A percentile compares a stretch with the other conserved stretches of the same genome.
Conservation (phyloP, 495 filamentous ascomycete species). For the Friedmanniomyces simplex region DNA sequence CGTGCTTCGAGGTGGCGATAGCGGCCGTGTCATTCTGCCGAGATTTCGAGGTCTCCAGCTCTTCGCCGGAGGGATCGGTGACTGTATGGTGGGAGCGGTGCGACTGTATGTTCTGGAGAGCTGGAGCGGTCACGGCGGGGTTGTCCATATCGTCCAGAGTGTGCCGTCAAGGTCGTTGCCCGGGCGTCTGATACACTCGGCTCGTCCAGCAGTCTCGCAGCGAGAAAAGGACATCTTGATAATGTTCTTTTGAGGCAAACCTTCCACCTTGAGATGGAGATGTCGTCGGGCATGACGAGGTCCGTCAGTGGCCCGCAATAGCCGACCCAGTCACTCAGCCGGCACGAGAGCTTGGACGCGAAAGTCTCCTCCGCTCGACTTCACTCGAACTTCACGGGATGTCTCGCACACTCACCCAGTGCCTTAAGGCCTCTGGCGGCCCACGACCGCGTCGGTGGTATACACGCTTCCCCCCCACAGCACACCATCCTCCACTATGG, state of each 20-base stretch:
- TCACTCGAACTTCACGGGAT: background rate
- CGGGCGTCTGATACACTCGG: background rate
- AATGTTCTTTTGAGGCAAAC: background rate
- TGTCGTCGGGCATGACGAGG: background rate
- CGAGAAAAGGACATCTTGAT: background rate
- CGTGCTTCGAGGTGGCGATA: conserved; percentile 16
- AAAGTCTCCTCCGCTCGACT: background rate
- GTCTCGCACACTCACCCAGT: background rate
- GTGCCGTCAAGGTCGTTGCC: background rate
- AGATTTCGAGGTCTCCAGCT: background rate
- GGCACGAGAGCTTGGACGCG: background rate
- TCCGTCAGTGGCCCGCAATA: background rate
- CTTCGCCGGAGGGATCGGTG: conserved; percentile 8
- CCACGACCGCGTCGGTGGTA: background rate
- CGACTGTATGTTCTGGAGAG: background rate
- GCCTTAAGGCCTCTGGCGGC: background rate
- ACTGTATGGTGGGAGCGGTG: background rate
- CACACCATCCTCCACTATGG: background rate
- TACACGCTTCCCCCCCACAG: background rate
- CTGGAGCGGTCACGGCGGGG: conserved; percentile 21
- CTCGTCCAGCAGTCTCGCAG: too few relatives aligned
- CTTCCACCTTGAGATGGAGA: background rate
- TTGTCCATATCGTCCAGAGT: conserved; percentile 13
- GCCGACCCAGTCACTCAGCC: background rate
- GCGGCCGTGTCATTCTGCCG: background rate